phyloP scores from a whole-genome alignment of 805 yeast species.

The Kodamaea leandrae region DNA sequence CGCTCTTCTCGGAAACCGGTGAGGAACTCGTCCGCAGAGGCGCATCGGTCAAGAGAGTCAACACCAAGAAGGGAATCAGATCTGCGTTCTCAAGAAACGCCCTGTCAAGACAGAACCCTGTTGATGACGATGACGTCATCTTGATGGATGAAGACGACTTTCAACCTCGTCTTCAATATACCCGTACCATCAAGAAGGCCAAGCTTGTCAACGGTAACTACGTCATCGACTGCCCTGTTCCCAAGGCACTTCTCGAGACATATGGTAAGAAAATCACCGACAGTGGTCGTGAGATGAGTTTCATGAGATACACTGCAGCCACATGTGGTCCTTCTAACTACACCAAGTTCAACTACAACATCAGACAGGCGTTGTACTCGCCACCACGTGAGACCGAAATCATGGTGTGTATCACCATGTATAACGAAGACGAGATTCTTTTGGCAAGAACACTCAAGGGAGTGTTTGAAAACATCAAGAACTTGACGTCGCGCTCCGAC shows the following conservation, averaged over 20 bases:
- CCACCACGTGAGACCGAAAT: conserved; percentile 81
- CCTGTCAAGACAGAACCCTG: background rate
- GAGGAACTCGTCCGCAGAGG: conserved; percentile 35
- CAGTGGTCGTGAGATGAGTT: conserved; percentile 61
- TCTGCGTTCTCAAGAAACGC: background rate
- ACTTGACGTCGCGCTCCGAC: conserved; percentile 62
- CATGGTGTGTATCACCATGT: conserved; percentile 62
- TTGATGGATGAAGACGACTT: conserved; percentile 31
- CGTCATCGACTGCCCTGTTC: conserved; percentile 44
- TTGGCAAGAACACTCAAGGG: conserved; percentile 62
- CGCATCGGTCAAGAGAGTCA: conserved; percentile 26
- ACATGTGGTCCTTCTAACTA: conserved; percentile 87
- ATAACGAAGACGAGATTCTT: conserved; percentile 62
- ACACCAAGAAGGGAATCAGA: conserved; percentile 14
- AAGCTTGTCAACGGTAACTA: conserved; percentile 52
- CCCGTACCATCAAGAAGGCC: conserved; percentile 45
- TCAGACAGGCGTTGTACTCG: conserved; percentile 76
- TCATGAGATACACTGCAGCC: conserved; percentile 91
- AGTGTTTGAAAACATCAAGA: conserved; percentile 76
- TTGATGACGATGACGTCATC: conserved; percentile 7
- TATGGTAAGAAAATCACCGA: conserved; percentile 36
- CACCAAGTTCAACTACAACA: conserved; percentile 58
- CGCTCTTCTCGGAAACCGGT: conserved; percentile 41
- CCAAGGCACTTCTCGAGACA: conserved; percentile 34
- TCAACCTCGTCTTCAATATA: conserved; percentile 40